Evolutionary conservation across 371 early-diverging fungal species (phyloP), one percentile per base, ranked within the genome.

Genomic region (Thermomucor indicae-seudaticae): DNA sequence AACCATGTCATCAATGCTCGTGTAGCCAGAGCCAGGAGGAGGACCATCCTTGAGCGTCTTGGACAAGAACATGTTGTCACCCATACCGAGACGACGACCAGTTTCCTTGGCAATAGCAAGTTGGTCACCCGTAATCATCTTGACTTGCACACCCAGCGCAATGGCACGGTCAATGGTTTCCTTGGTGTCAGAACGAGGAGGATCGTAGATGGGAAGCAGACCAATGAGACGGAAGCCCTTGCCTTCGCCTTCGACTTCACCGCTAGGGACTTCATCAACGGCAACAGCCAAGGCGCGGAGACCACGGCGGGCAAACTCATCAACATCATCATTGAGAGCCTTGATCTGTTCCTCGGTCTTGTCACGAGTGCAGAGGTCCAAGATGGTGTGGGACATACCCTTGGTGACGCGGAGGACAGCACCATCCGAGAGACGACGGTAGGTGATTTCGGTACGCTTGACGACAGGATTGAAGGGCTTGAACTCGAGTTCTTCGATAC

Each of bases 61-160:
- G 29, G 86, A 78, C 49, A 83, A 72, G 72, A 80, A 84, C 80
- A 88, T 84, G 43, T 76, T 76, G 61, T 79, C 79, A 61, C 85
- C 85, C 84, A 86, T 80, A 56, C 79, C 79, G 27, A 85, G 79
- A 60, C 84, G 79, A 62, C 81, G 81, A 46, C 90, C 91, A 24
- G 91, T 84, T 62, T 93, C 85, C 65, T 85, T 85, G 48, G 90
- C 93, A 72, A 96, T 92, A 49, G 92, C 91, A 30, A 91, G 76
- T 63, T 92, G 93, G 67, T 93, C 93, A 62, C 95, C 97, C 28
- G 95, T 95, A 65, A 95, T 91, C 94, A 97, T 95, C 77, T 93
- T 86, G 58, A 95, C 92, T 60, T 86, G 69, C 52, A 97, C 89
- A 54, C 95, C 95, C 37, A 93, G 87, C 34, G 71, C 78, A 53